Evolutionary conservation across 371 early-diverging fungal species (phyloP).

Genomic region (Paramicrosporidium saccamoebae): DNA sequence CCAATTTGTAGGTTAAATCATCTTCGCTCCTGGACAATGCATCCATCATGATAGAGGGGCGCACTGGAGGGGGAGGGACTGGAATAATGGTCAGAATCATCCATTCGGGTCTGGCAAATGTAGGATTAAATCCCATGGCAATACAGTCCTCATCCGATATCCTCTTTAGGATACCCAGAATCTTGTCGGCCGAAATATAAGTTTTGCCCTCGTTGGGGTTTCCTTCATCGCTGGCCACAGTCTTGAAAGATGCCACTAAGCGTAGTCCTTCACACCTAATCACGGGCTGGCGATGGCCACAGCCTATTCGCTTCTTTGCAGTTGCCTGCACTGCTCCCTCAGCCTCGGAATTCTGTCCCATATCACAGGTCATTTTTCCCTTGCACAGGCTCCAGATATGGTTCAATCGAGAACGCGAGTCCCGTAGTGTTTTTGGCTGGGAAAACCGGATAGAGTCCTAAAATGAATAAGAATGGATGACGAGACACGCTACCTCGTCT

Average conservation of each 20-base stretch:
- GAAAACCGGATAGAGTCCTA: slow-evolving; percentile 32
- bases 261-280: slow-evolving; percentile 69
- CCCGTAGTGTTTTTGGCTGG: slow-evolving; percentile 23
- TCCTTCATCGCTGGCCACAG: slow-evolving; percentile 12
- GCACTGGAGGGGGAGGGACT: slow-evolving; percentile 91
- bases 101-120: slow-evolving; percentile 94
- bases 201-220: slow-evolving; percentile 20
- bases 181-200: slow-evolving; percentile 41
- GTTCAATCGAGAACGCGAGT: slow-evolving; percentile 37
- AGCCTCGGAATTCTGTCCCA: slow-evolving; percentile 3
- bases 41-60: slow-evolving; percentile 93
- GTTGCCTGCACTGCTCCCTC: slow-evolving; percentile 9
- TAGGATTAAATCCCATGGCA: slow-evolving; percentile 65
- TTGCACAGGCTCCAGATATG: slow-evolving; percentile 81
- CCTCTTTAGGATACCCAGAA: slow-evolving; percentile 52
- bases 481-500: slow-evolving; percentile 11
- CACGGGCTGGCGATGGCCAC: slow-evolving; percentile 69
- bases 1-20: slow-evolving; percentile 84
- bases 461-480: slow-evolving; percentile 1
- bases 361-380: slow-evolving; percentile 52
- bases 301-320: slow-evolving; percentile 17
- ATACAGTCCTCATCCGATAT: slow-evolving; percentile 66
- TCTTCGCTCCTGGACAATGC: slow-evolving; percentile 81
- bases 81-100: slow-evolving; percentile 81
- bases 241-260: slow-evolving; percentile 30